Base-by-base conservation (phyloP, 768 basidiomycete species). In the Leucosporidium creatinivorum region DNA sequence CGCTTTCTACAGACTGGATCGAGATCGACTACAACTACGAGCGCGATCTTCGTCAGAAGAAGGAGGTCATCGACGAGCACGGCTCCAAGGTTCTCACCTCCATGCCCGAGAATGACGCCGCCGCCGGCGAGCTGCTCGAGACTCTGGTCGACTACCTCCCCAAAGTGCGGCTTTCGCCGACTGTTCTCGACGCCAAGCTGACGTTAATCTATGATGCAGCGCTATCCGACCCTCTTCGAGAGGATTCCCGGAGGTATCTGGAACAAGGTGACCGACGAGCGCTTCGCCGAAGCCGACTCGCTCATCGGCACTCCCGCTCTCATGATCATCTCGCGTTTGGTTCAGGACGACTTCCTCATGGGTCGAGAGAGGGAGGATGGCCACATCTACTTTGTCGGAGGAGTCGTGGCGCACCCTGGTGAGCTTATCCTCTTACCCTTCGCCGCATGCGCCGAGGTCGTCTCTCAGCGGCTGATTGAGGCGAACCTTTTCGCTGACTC, bases 31-130 rank as follows among this genome's bases (percentile, higher is more conserved):
- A 74, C 33, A 76, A 79, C 48, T 78, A 76, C 72, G 58, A 63
- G 55, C 77, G 76, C 73, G 79, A 79, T 67, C 62, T 79, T 17
- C 68, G 72, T 44, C 71, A 76, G 69, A 80, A 80, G 72, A 71
- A 73, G 26, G 57, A 72, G 19, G 77, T 79, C 23, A 76, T 80
- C 54, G 59, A 61, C 25, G 73, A 78, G 52, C 25, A 61, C 72
- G 81, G 81, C 9, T 79, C 79, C 54, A 73, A 75, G 3, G 76
- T 85, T 15, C 65, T 85, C 23, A 79, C 82, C 63, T 79, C 78
- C 6, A 75, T 83, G 5, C 83, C 96, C 94, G 48, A 99, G 78
- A 66, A 99, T 80, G 66, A 96, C 82, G 51, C 86, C 82, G 3
- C 93, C 93, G 21, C 93, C 93, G 17, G 91, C 80, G 69, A 57